phyloP scores from a whole-genome alignment of 208 protist species.

The Leishmania aethiopica region DNA sequence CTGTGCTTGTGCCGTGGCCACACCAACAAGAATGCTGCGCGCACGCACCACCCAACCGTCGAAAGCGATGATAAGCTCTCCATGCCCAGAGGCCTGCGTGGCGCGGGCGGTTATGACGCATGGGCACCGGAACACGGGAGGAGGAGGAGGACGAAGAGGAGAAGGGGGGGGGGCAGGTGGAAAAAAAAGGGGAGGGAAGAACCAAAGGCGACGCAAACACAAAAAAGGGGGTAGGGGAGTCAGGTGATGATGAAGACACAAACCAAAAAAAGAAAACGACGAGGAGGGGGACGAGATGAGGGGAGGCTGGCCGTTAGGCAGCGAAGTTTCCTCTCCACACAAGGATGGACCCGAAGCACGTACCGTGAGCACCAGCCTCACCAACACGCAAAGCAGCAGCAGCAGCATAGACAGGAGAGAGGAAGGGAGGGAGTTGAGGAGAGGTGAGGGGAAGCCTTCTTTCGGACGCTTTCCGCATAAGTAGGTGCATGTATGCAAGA shows the following conservation, averaged over 20 bases:
- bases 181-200: not conserved
- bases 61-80: not conserved
- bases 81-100: not conserved
- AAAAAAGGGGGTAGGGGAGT: no score
- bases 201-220: not conserved
- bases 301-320: not conserved
- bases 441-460: not conserved
- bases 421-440: not conserved
- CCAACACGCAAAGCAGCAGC: not conserved
- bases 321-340: not conserved
- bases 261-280: not conserved
- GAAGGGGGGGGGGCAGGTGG: not conserved
- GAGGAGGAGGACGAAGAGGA: not conserved
- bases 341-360: not conserved
- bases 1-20: not conserved
- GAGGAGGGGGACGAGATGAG: not conserved
- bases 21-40: not conserved
- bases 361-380: not conserved
- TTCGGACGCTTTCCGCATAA: not conserved
- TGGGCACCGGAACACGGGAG: not conserved
- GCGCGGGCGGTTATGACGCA: not conserved
- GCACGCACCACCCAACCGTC: not conserved
- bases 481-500: not conserved
- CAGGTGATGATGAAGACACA: not conserved
- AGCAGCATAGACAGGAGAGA: not conserved